Base-by-base conservation (phyloP, 2,329 filamentous ascomycete genomes). In the Penicillium sp. region DNA sequence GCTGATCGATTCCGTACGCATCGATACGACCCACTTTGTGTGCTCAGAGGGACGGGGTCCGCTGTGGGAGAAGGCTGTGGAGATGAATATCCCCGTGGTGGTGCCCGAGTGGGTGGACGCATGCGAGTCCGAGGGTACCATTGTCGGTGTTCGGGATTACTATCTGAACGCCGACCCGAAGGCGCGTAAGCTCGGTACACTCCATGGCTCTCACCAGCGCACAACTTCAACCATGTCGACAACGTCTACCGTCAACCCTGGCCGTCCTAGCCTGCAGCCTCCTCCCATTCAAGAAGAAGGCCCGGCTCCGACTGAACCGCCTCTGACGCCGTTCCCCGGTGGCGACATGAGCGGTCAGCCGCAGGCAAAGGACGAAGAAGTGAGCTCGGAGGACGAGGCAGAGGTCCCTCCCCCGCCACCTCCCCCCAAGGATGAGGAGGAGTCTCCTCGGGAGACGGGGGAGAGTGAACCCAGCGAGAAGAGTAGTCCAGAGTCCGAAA, bases 11-110 rank as follows among this genome's bases (percentile, higher is more conserved):
- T 81, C 81, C 9, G 90, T 97, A 44, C 82, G 91, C 61, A 97
- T 98, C 64, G 93, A 98, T 67, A 98, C 93, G 1, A 98, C 93
- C 12, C 93, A 98, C 71, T 98, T 98, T 67, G 89, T 98, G 50
- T 97, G 91, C 54, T 95, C 89, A 8, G 93, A 98, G 68, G 90
- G 90, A 28, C 78, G 90, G 47, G 93, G 93, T 29, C 79, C 87
- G 43, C 80, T 85, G 9, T 98, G 93, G 93, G 93, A 98, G 73
- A 94, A 93, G 75, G 93, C 93, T 1, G 85, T 91, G 28, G 91
- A 97, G 74, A 94, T 90, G 81, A 98, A 97, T 68, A 95, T 98
- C 46, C 93, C 93, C 6, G 89, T 98, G 9, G 93, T 98, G 24
- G 82, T 93, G 35, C 93, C 93, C 18, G 93, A 98, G 69, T 98